phyloP scores from a whole-genome alignment of 305 asterid genomes.

The Striga hermonthica region DNA sequence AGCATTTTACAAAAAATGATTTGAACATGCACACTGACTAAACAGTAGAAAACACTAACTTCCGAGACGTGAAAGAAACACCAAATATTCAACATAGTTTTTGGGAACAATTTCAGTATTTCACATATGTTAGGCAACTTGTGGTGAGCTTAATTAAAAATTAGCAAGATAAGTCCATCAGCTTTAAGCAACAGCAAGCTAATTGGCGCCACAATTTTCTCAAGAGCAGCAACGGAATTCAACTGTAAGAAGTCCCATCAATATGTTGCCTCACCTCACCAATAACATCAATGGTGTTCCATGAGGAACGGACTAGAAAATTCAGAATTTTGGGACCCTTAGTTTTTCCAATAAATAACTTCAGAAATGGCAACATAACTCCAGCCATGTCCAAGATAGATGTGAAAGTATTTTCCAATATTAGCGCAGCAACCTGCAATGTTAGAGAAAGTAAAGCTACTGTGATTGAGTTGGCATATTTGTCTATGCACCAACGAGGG shows the following conservation, averaged over 20 bases:
- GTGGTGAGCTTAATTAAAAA: conserved; percentile 14
- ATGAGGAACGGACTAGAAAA: conserved; percentile 89
- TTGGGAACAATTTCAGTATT: conserved; percentile 9
- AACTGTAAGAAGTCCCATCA: conserved; percentile 15
- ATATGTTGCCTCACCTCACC: conserved; percentile 65
- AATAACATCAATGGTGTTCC: conserved; percentile 82
- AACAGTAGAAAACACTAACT: background rate
- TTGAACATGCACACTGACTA: no score
- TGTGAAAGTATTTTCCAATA: conserved; percentile 93
- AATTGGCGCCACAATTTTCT: conserved; percentile 13
- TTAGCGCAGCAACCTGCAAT: conserved; percentile 71
- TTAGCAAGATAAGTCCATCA: conserved; percentile 11
- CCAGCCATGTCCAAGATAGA: conserved; percentile 99
- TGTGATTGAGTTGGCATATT: no score
- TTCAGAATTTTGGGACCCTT: conserved; percentile 70
- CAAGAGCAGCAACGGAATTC: background rate
- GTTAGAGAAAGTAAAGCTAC: conserved; percentile 13
- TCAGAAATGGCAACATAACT: conserved; percentile 77
- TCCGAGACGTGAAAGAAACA: background rate
- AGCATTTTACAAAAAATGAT: no score
- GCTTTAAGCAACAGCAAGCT: conserved; percentile 25
- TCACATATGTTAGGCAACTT: background rate
- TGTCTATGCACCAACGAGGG: no score
- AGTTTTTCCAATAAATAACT: conserved; percentile 87
- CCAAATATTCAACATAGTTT: conserved; percentile 2